Evolutionary conservation across 495 filamentous ascomycete species (phyloP).

Genomic region (Penicillium pulvis): DNA sequence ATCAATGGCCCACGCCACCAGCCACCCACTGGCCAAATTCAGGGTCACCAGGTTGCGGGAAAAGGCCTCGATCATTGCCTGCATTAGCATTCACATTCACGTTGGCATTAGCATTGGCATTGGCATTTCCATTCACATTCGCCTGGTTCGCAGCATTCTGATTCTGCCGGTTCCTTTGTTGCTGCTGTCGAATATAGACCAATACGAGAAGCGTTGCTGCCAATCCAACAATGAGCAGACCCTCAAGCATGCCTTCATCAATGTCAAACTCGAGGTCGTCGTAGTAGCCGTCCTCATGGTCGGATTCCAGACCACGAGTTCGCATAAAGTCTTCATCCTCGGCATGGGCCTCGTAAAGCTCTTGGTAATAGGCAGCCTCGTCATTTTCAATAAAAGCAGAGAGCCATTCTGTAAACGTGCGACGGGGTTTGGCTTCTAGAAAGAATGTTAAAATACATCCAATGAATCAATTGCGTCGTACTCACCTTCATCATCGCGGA

Average conservation of each 20-base stretch:
- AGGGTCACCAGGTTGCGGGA: constrained; percentile 71
- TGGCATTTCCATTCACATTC: constrained; percentile 27
- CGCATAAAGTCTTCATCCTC: constrained; percentile 58
- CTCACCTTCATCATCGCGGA: constrained; percentile 85
- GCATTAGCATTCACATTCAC: constrained; percentile 22
- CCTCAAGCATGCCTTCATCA: constrained; percentile 80
- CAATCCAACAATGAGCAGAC: constrained; percentile 76
- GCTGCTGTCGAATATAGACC: constrained; percentile 80
- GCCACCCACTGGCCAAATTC: constrained; percentile 73
- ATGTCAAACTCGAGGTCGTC: constrained; percentile 63
- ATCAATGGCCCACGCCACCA: constrained; percentile 74
- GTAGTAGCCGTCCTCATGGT: constrained; percentile 64
- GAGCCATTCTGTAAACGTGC: constrained; percentile 82
- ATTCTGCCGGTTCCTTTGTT: constrained; percentile 55
- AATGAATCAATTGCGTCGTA: background rate
- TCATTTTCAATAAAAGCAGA: constrained; percentile 80
- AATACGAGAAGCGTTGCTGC: constrained; percentile 74
- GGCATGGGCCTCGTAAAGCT: constrained; percentile 59
- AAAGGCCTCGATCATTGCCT: constrained; percentile 62
- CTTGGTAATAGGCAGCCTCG: constrained; percentile 49
- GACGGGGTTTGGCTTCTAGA: constrained; percentile 64
- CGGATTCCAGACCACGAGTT: constrained; percentile 52
- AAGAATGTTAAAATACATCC: background rate
- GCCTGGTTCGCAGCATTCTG: constrained; percentile 33
- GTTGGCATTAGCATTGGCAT: constrained; percentile 18